Conservation (phyloP, 768 basidiomycete genomes). For the Termitomyces sp. region DNA sequence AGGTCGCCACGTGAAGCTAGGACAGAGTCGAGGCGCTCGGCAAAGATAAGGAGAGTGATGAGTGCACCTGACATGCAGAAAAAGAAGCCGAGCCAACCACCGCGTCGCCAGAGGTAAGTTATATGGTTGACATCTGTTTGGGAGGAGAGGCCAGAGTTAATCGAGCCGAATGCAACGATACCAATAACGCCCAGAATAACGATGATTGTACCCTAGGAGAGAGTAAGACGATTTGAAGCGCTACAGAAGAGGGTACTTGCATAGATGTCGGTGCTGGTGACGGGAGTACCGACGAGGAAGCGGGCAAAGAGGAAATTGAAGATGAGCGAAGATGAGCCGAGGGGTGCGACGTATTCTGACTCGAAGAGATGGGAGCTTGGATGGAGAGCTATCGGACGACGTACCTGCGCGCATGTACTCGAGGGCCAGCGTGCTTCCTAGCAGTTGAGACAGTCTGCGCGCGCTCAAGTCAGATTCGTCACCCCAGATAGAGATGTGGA, state of each 20-base stretch:
- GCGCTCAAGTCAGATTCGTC: not conserved
- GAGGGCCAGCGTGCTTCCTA: constrained; percentile 83
- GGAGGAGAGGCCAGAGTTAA: constrained; percentile 73
- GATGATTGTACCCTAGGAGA: constrained; percentile 68
- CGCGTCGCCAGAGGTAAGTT: constrained; percentile 80
- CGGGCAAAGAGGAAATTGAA: constrained; percentile 97
- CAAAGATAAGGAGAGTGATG: constrained; percentile 61
- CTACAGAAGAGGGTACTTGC: constrained; percentile 36
- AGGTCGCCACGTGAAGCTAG: constrained; percentile 70
- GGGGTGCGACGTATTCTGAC: constrained; percentile 90
- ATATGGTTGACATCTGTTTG: constrained; percentile 76
- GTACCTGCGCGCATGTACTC: constrained; percentile 84
- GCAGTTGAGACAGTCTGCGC: constrained; percentile 73
- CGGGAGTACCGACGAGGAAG: constrained; percentile 82
- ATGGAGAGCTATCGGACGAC: constrained; percentile 14
- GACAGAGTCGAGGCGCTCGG: constrained; percentile 69
- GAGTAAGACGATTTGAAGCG: not conserved
- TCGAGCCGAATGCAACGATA: constrained; percentile 83
- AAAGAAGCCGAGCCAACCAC: constrained; percentile 91
- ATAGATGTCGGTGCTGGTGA: constrained; percentile 80
- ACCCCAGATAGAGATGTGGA: constrained; percentile 9
- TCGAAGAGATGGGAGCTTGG: not conserved
- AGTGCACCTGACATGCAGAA: constrained; percentile 73
- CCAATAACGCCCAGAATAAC: constrained; percentile 85
- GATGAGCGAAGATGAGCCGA: constrained; percentile 89